Conservation (phyloP, 352 stramenopile species). For the Pythium folliculosum region DNA sequence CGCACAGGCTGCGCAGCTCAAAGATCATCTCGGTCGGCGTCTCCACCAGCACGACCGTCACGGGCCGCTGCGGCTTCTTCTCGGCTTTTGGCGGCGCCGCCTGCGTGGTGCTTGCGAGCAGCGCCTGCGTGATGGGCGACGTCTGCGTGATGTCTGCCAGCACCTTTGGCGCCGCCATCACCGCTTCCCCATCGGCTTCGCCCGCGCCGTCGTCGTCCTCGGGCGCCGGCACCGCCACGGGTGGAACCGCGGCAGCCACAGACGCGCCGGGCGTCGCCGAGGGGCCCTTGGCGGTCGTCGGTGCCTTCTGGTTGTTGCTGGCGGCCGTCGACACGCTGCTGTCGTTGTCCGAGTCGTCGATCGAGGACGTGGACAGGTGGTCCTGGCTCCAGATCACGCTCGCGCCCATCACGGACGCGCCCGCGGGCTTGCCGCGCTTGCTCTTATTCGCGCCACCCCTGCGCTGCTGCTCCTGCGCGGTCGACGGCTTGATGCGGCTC, state of each 20-base stretch:
- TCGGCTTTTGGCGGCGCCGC: not conserved
- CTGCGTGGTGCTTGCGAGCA: not conserved
- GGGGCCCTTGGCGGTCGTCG: not conserved
- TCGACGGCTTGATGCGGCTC: conserved; percentile 68
- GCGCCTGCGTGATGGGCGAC: conserved; percentile 3
- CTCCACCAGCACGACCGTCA: conserved; percentile 58
- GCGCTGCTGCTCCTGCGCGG: conserved; percentile 31
- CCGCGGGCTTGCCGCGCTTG: conserved; percentile 29
- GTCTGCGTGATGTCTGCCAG: conserved; percentile 11
- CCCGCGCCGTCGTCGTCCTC: conserved; percentile 27
- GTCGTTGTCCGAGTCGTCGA: conserved; percentile 50
- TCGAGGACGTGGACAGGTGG: conserved; percentile 48
- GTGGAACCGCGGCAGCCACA: not conserved
- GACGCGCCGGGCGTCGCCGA: not conserved
- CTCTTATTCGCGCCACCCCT: conserved; percentile 20
- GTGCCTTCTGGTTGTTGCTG: conserved; percentile 13
- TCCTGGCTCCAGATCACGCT: conserved; percentile 54
- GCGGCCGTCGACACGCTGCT: not conserved
- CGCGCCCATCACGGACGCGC: conserved; percentile 42
- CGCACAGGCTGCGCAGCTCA: conserved; percentile 66
- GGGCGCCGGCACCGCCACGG: not conserved
- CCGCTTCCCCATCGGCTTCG: not conserved
- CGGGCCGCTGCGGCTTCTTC: conserved; percentile 28
- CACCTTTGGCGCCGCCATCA: conserved; percentile 10
- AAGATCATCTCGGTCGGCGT: conserved; percentile 68